phyloP scores from a whole-genome alignment of 2,329 filamentous ascomycete species.

The Trichoderma pleuroti region DNA sequence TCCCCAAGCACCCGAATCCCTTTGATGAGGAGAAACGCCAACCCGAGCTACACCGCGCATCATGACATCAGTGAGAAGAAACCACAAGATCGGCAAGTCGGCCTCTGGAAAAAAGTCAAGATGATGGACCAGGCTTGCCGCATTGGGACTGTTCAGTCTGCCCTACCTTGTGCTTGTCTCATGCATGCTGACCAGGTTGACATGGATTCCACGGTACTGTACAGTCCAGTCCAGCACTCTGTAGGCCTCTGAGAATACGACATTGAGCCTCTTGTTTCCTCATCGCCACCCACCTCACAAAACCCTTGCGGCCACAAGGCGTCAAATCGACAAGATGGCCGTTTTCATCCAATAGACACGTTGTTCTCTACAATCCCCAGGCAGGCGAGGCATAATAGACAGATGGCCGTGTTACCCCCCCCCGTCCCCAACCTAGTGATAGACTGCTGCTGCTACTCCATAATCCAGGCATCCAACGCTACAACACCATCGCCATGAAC shows the following conservation, averaged over 20 bases:
- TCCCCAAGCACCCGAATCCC: background rate
- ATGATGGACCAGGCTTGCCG: background rate
- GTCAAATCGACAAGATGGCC: background rate
- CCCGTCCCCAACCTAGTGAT: background rate
- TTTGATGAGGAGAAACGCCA: background rate
- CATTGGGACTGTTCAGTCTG: background rate
- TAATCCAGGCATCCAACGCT: conserved; percentile 10
- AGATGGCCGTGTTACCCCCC: background rate
- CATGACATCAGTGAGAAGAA: background rate
- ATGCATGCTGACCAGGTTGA: background rate
- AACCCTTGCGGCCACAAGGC: background rate
- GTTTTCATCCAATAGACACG: background rate
- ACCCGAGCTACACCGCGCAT: background rate
- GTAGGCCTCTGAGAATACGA: background rate
- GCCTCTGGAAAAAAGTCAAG: background rate
- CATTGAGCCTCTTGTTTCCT: background rate
- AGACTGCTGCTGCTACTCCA: background rate
- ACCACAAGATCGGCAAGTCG: background rate
- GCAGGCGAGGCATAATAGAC: background rate
- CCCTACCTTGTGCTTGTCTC: background rate
- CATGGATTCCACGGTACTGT: background rate
- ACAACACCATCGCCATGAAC: background rate
- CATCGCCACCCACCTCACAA: background rate
- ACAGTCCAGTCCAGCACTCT: no score
- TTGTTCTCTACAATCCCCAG: background rate